These are phyloP conservation scores for Odontarrhena argentea DNA, from an alignment of 345 rosid genomes.

Conservation along the genomic window DNA sequence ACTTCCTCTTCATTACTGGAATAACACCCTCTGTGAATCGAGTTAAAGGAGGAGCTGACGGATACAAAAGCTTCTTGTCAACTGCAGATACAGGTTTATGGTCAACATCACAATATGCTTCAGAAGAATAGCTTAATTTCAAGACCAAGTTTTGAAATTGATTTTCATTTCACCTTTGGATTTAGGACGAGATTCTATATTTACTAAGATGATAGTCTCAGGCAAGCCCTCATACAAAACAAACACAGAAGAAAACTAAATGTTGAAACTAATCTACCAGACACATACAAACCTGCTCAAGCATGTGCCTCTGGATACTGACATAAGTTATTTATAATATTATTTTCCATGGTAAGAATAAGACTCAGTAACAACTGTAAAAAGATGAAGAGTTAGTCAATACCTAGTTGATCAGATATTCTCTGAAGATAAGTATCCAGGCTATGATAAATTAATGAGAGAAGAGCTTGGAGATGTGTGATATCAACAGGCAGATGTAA, in stretches of 20 bases:
- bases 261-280: slow-evolving; percentile 19
- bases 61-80: slow-evolving; percentile 72
- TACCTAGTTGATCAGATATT: slow-evolving; percentile 78
- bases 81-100: slow-evolving; percentile 55
- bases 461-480: slow-evolving; percentile 93
- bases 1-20: slow-evolving; percentile 65
- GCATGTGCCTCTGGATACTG: slow-evolving; percentile 13
- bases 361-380: slow-evolving; percentile 10
- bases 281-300: slow-evolving; percentile 25
- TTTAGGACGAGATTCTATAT: background rate
- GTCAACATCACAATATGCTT: slow-evolving; percentile 32
- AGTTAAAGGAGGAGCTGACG: slow-evolving; percentile 90
- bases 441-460: slow-evolving; percentile 83
- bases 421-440: slow-evolving; percentile 79
- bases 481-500: slow-evolving; percentile 85
- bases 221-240: slow-evolving; percentile 2
- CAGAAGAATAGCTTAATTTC: background rate
- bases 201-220: background rate
- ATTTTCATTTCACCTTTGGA: slow-evolving; percentile 1
- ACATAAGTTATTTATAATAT: background rate
- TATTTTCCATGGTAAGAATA: slow-evolving; percentile 1
- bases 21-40: slow-evolving; percentile 69
- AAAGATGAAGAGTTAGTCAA: slow-evolving; percentile 24
- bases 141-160: background rate
- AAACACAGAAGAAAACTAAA: slow-evolving; percentile 6